These are phyloP conservation scores for Lactarius tabidus DNA, from an alignment of 768 basidiomycete species.

Conservation along the genomic window DNA sequence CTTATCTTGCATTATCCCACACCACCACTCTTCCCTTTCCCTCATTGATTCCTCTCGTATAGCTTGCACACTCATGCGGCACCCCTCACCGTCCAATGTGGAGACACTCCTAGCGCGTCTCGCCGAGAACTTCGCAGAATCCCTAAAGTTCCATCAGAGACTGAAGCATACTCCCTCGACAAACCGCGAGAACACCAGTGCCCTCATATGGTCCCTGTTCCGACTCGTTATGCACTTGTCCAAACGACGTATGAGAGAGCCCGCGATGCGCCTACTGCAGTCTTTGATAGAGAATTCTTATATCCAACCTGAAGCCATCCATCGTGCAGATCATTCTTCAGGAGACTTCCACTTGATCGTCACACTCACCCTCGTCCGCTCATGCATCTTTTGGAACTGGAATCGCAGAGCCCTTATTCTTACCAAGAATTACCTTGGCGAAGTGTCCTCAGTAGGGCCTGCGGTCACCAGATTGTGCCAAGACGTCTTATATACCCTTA, in stretches of 20 bases:
- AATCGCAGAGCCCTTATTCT: constrained; percentile 40
- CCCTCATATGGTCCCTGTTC: constrained; percentile 40
- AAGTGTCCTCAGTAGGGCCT: constrained; percentile 27
- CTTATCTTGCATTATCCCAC: background rate
- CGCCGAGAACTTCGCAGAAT: background rate
- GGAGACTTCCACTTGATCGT: constrained; percentile 47
- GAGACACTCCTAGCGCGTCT: background rate
- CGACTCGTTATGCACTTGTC: constrained; percentile 43
- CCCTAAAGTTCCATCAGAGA: constrained; percentile 6
- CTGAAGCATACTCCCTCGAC: background rate
- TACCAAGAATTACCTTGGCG: constrained; percentile 33
- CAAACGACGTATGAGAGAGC: constrained; percentile 31
- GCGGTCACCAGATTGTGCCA: constrained; percentile 37
- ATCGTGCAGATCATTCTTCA: constrained; percentile 35
- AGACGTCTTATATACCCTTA: constrained; percentile 36
- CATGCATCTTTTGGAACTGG: constrained; percentile 57
- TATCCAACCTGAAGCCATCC: constrained; percentile 47
- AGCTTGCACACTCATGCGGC: constrained; percentile 34
- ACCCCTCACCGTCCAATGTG: constrained; percentile 32
- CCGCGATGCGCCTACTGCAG: constrained; percentile 47
- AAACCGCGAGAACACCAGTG: background rate
- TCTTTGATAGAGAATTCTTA: constrained; percentile 41
- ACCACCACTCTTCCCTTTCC: constrained; percentile 33
- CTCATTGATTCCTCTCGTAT: constrained; percentile 32
- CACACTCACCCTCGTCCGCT: constrained; percentile 44